Conservation (phyloP, 345 rosid genomes). For the Rubroshorea leprosula region DNA sequence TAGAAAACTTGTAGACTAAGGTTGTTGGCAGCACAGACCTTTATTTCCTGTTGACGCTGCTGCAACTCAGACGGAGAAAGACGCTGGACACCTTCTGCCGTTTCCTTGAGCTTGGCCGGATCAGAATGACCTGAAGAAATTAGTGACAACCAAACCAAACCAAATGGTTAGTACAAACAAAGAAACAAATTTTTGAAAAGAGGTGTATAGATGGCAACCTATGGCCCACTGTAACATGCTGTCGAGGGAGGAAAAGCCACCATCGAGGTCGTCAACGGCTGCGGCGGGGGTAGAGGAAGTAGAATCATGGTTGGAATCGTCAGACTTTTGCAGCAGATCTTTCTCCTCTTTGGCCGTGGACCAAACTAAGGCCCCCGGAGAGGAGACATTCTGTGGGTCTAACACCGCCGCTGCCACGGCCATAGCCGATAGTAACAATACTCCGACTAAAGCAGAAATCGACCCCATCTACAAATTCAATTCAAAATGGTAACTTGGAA, state of each 20-base stretch:
- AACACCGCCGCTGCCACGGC: constrained; percentile 14
- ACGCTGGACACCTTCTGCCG: constrained; percentile 59
- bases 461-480: too few species aligned
- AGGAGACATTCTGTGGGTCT: constrained; percentile 40
- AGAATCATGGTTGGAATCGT: constrained; percentile 29
- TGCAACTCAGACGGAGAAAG: constrained; percentile 56
- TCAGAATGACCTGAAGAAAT: constrained; percentile 70
- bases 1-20: too few species aligned
- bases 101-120: constrained; percentile 68
- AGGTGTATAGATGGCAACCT: constrained; percentile 30
- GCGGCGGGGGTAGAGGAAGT: constrained; percentile 29
- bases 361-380: constrained; percentile 48
- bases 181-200: not conserved
- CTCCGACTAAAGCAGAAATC: not conserved
- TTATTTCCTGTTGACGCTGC: constrained; percentile 73
- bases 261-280: constrained; percentile 56
- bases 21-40: too few species aligned
- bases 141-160: not conserved
- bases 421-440: constrained; percentile 15
- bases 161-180: not conserved
- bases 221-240: constrained; percentile 98
- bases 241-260: constrained; percentile 88
- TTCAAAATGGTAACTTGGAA: too few species aligned
- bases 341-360: constrained; percentile 61
- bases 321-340: constrained; percentile 44